Base-by-base conservation (phyloP, 177 flowering plant species). In the Vitis hybrid region DNA sequence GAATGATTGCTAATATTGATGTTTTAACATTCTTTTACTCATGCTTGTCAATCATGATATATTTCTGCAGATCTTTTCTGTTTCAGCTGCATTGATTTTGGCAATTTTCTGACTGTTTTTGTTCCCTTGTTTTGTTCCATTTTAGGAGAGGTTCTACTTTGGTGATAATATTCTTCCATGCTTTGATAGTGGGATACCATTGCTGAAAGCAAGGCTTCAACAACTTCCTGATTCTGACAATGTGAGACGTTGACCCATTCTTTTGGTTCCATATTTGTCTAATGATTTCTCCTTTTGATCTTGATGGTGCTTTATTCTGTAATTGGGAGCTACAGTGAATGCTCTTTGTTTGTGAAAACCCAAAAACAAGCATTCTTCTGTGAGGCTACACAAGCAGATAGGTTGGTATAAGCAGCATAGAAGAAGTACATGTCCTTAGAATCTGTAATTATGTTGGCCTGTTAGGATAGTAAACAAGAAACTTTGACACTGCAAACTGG, bases 161-260 rank as follows among this genome's bases (percentile, higher is more conserved):
- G 98, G 97, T 56, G 99, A 96, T 64, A 93, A 86, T 67, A 83
- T 96, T 50, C 79, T 93, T 67, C 98, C 99, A 29, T 92, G 93
- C 85, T 96, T 96, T 79, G 99, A 96, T 80, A 96, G 98, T 79
- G 98, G 98, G 59, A 84, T 96, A 57, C 99, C 99, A 14, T 71
- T 96, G 90, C 95, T 96, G 26, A 86, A 84, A 70, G 87, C 76
- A 56, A 86, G 99, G 80, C 97, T 96, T 31, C 99, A 93, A 71
- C 81, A 86, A 74, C 97, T 96, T 45, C 97, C 97, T 71, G 98
- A 96, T 80, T 93, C 99, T 73, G 92, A 96, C 59, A 96, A 93
- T 80, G 97, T 94, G 80, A 83, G 88, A 60, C 2, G 4, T 56
- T 60, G 14, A 53, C 0, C 39, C 48, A 11, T 58, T 14, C 10